Conservation (phyloP, 2,329 filamentous ascomycete genomes). For the Westerdykella ornata region DNA sequence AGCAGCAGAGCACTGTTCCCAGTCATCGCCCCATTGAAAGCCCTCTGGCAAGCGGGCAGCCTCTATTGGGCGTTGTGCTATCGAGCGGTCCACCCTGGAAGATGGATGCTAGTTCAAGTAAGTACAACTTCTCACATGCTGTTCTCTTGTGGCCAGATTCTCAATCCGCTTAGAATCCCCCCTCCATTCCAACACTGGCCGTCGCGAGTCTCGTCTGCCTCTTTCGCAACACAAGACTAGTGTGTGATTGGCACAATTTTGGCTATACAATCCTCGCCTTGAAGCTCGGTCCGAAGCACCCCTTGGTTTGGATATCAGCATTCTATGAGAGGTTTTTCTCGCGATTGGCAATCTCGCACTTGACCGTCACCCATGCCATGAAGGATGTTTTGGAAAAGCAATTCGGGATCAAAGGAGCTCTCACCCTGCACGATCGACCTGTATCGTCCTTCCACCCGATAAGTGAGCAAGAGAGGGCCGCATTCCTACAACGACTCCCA, state of each 20-base stretch:
- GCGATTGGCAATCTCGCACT: slow-evolving; percentile 62
- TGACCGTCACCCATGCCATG: slow-evolving; percentile 91
- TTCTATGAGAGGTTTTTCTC: slow-evolving; percentile 71
- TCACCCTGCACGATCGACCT: slow-evolving; percentile 66
- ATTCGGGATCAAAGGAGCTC: slow-evolving; percentile 54
- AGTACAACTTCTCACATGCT: background rate
- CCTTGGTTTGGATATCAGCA: slow-evolving; percentile 69
- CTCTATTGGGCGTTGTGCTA: slow-evolving; percentile 70
- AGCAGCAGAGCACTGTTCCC: slow-evolving; percentile 69
- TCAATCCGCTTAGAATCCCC: slow-evolving; percentile 63
- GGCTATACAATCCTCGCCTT: slow-evolving; percentile 84
- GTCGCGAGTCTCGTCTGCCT: slow-evolving; percentile 66
- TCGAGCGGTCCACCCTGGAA: slow-evolving; percentile 58
- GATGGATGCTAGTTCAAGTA: slow-evolving; percentile 81
- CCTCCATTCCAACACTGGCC: slow-evolving; percentile 83
- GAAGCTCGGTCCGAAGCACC: slow-evolving; percentile 57
- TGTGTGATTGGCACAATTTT: slow-evolving; percentile 99
- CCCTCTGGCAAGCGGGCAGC: slow-evolving; percentile 70
- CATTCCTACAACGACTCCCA: slow-evolving; percentile 59
- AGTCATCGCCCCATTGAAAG: slow-evolving; percentile 73
- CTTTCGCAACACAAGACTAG: slow-evolving; percentile 69
- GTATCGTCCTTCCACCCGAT: slow-evolving; percentile 74
- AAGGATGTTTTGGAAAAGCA: slow-evolving; percentile 60
- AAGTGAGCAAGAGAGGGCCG: slow-evolving; percentile 33
- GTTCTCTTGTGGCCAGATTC: background rate